phyloP scores from a whole-genome alignment of 148 eudicot species.

The Rhododendron williamsianum region DNA sequence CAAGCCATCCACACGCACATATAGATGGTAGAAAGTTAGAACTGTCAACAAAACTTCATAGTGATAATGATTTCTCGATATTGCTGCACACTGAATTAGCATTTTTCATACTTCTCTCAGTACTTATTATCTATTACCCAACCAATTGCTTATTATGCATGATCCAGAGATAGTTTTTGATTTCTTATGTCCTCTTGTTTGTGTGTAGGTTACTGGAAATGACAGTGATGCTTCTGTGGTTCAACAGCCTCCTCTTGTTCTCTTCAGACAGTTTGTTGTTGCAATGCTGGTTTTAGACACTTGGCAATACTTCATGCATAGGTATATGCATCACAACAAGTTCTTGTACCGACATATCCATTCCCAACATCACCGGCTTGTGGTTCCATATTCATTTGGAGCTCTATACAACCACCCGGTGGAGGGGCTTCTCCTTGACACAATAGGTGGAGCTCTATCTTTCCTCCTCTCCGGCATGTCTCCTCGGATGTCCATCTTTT shows the following conservation, averaged over 20 bases:
- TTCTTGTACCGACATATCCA: slow-evolving; percentile 70
- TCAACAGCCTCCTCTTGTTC: slow-evolving; percentile 37
- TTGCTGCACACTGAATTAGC: neutral
- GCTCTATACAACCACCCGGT: slow-evolving; percentile 77
- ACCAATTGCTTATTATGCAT: neutral
- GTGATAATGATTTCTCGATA: neutral
- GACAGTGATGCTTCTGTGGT: slow-evolving; percentile 23
- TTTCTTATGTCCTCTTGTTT: slow-evolving; percentile 12
- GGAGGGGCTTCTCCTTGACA: slow-evolving; percentile 70
- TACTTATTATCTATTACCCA: neutral
- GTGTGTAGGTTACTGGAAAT: slow-evolving; percentile 57
- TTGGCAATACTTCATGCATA: slow-evolving; percentile 94
- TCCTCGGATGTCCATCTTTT: slow-evolving; percentile 65
- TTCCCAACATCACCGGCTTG: slow-evolving; percentile 77
- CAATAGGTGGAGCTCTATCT: slow-evolving; percentile 61
- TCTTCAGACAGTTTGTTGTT: slow-evolving; percentile 43
- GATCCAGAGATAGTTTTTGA: slow-evolving; percentile 3
- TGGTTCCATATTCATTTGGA: slow-evolving; percentile 86
- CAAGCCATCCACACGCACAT: neutral
- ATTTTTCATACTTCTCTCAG: neutral
- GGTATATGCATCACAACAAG: slow-evolving; percentile 91
- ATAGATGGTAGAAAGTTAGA: neutral
- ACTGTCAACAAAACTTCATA: neutral
- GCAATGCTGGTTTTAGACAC: slow-evolving; percentile 85
- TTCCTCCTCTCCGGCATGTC: slow-evolving; percentile 80